These are phyloP conservation scores for Ogataea neopini DNA, from an alignment of 805 yeast species.

Conservation along the genomic window DNA sequence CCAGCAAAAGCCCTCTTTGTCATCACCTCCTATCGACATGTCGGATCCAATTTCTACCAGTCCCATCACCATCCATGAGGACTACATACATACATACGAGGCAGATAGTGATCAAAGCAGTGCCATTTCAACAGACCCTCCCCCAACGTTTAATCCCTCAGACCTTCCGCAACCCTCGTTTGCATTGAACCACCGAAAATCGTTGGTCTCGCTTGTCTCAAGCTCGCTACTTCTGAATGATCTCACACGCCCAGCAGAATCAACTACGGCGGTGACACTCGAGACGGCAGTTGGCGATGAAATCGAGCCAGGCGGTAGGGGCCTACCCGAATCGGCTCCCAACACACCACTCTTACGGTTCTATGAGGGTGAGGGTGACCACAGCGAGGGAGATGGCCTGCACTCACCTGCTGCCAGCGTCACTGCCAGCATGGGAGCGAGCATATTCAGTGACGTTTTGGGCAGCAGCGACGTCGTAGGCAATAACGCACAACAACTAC, in stretches of 20 bases:
- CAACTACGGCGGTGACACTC: constrained; percentile 36
- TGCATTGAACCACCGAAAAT: constrained; percentile 16
- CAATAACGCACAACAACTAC: constrained; percentile 12
- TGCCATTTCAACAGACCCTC: background rate
- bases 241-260: constrained; percentile 27
- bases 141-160: no score
- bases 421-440: constrained; percentile 15
- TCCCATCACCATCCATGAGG: constrained; percentile 28
- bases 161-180: background rate
- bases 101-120: constrained; percentile 8
- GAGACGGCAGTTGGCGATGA: constrained; percentile 19
- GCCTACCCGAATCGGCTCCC: background rate
- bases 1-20: no score
- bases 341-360: constrained; percentile 7
- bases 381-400: no score
- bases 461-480: background rate
- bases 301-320: no score
- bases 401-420: constrained; percentile 11
- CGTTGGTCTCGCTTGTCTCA: constrained; percentile 23
- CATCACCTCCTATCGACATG: background rate
- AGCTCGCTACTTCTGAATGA: constrained; percentile 23
- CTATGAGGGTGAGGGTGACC: no score
- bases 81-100: constrained; percentile 22
- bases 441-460: constrained; percentile 13
- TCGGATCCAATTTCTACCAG: constrained; percentile 5